These are phyloP conservation scores for Cordyceps javanica DNA, from an alignment of 2,329 filamentous ascomycete species.

Conservation along the genomic window DNA sequence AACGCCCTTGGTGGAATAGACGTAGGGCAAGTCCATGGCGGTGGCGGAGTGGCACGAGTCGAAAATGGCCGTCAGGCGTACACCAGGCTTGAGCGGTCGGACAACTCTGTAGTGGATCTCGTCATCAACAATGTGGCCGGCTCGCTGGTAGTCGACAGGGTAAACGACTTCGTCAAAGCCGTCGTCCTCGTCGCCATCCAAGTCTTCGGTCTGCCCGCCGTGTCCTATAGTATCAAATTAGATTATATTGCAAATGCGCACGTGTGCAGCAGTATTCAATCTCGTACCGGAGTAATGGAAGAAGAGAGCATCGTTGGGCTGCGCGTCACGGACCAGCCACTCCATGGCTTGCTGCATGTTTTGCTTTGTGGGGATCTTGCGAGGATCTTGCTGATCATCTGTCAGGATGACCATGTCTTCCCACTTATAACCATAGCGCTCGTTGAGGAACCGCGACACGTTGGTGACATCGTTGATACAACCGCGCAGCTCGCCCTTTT, in stretches of 20 bases:
- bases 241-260: neutral
- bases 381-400: slow-evolving; percentile 64
- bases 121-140: slow-evolving; percentile 72
- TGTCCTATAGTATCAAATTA: slow-evolving; percentile 45
- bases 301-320: slow-evolving; percentile 70
- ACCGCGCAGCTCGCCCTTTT: slow-evolving; percentile 63
- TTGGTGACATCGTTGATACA: slow-evolving; percentile 81
- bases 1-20: slow-evolving; percentile 74
- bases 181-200: slow-evolving; percentile 71
- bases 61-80: slow-evolving; percentile 77
- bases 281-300: slow-evolving; percentile 64
- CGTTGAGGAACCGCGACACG: slow-evolving; percentile 63
- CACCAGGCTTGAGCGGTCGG: slow-evolving; percentile 68
- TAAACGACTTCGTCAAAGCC: slow-evolving; percentile 76
- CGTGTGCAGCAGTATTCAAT: neutral
- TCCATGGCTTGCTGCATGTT: slow-evolving; percentile 72
- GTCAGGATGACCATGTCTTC: slow-evolving; percentile 78
- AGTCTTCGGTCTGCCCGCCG: slow-evolving; percentile 67
- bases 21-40: slow-evolving; percentile 69
- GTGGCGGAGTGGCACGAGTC: slow-evolving; percentile 78
- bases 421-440: slow-evolving; percentile 62
- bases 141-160: slow-evolving; percentile 63
- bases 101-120: slow-evolving; percentile 78
- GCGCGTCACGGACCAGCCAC: slow-evolving; percentile 66
- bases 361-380: slow-evolving; percentile 66